These are phyloP conservation scores for Penicillium griseofulvum DNA, from an alignment of 2,329 filamentous ascomycete genomes.

Conservation along the genomic window DNA sequence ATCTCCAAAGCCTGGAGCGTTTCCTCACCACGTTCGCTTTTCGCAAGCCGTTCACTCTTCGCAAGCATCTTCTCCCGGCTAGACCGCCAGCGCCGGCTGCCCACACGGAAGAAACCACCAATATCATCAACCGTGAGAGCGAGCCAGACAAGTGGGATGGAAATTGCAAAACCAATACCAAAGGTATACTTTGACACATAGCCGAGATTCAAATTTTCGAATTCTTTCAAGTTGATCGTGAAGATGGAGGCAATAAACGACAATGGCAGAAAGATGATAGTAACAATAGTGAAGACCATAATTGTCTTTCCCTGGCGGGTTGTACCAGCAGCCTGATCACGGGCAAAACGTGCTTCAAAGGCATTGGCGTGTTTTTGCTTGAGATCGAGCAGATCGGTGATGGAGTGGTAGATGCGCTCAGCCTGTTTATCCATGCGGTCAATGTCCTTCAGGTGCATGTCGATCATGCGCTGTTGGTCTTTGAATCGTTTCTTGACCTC, in stretches of 20 bases:
- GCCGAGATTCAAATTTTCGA: constrained; percentile 44
- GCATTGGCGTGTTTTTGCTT: constrained; percentile 70
- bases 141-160: constrained; percentile 50
- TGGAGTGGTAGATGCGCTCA: constrained; percentile 57
- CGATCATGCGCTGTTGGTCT: constrained; percentile 58
- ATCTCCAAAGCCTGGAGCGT: constrained; percentile 22
- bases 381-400: constrained; percentile 63
- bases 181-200: constrained; percentile 59
- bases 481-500: constrained; percentile 56
- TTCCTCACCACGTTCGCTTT: background rate
- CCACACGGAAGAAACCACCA: constrained; percentile 30
- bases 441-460: constrained; percentile 59
- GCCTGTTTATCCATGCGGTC: constrained; percentile 64
- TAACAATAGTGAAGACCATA: constrained; percentile 60
- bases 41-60: background rate
- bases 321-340: constrained; percentile 60
- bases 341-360: constrained; percentile 59
- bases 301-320: constrained; percentile 57
- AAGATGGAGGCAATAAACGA: constrained; percentile 58
- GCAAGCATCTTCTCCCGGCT: constrained; percentile 5
- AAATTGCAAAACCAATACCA: constrained; percentile 54
- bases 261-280: constrained; percentile 56
- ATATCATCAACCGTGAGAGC: constrained; percentile 49
- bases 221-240: constrained; percentile 54
- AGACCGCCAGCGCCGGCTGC: constrained; percentile 26